A percentile compares a stretch with the other conserved stretches of the same genome.
Conservation (phyloP, 305 asterid genomes). For the Fraxinus sp. region DNA sequence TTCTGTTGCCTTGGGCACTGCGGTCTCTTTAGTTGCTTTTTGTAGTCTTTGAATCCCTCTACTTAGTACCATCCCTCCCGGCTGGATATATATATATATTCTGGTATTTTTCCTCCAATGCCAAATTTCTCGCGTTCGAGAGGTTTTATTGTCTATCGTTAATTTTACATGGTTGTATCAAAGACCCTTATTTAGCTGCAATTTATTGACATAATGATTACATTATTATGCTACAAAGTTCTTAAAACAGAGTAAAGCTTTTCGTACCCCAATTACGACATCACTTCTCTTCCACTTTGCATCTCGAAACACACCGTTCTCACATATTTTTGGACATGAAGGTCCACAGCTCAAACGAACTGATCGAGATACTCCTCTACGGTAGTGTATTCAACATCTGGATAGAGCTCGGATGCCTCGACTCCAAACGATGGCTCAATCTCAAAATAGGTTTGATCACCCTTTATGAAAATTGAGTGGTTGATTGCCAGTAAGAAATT, state of each 20-base stretch:
- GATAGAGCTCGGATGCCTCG: slow-evolving; percentile 38
- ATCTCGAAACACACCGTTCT: background rate
- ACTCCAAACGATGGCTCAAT: slow-evolving; percentile 32
- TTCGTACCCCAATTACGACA: background rate
- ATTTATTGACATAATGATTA: background rate
- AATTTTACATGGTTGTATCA: background rate
- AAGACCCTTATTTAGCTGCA: background rate
- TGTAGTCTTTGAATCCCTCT: background rate
- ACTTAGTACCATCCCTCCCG: background rate
- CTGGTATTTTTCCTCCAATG: background rate
- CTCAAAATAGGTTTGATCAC: slow-evolving; percentile 32
- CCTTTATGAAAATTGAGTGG: slow-evolving; percentile 33
- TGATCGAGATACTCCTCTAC: slow-evolving; percentile 29
- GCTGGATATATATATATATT: background rate
- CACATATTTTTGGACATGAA: background rate
- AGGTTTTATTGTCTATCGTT: background rate
- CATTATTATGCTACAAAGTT: background rate
- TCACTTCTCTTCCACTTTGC: background rate
- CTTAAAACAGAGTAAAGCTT: background rate
- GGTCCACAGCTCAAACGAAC: slow-evolving; percentile 7
- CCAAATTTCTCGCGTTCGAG: background rate
- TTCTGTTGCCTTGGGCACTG: background rate
- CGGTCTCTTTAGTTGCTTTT: background rate
- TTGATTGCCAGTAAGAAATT: slow-evolving; percentile 15
- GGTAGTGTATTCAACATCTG: slow-evolving; percentile 29